phyloP scores from a whole-genome alignment of 2,329 filamentous ascomycete species.

The Stagonosporopsis vannaccii region DNA sequence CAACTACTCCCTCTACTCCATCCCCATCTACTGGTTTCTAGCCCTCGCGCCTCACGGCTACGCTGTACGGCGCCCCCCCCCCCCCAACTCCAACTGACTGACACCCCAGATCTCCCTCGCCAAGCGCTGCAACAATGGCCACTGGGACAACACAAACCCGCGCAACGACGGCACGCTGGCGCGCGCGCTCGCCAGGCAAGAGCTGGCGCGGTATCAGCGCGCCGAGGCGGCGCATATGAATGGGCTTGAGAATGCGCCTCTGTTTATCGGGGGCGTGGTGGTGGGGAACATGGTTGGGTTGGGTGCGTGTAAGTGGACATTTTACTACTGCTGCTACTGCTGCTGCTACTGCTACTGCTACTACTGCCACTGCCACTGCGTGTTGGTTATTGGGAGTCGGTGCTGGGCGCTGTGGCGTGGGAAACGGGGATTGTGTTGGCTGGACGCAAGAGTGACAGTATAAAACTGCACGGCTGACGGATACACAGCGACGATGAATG shows the following conservation, averaged over 20 bases:
- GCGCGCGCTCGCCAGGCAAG: slow-evolving; percentile 38
- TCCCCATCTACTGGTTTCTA: slow-evolving; percentile 36
- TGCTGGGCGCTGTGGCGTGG: too few species aligned
- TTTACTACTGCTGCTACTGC: too few species aligned
- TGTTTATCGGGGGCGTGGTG: slow-evolving; percentile 55
- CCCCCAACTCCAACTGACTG: not conserved
- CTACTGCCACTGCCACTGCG: too few species aligned
- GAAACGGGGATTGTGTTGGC: too few species aligned
- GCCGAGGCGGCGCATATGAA: slow-evolving; percentile 56
- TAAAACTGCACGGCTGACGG: not conserved
- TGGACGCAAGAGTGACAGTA: too few species aligned
- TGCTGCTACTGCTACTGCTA: too few species aligned
- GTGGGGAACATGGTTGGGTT: slow-evolving; percentile 51
- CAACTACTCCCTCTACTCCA: slow-evolving; percentile 38
- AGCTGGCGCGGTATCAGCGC: slow-evolving; percentile 52
- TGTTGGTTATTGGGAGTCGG: too few species aligned
- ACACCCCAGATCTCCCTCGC: not conserved
- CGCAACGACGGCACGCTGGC: slow-evolving; percentile 37
- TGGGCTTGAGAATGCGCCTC: slow-evolving; percentile 54
- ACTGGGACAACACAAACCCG: slow-evolving; percentile 54
- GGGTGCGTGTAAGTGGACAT: slow-evolving; percentile 23
- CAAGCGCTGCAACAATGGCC: slow-evolving; percentile 32
- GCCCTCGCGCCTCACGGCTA: slow-evolving; percentile 30
- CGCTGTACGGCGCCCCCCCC: slow-evolving; percentile 18
- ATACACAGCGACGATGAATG: slow-evolving; percentile 33